phyloP scores from a whole-genome alignment of 768 basidiomycete species.

The Russula griseocarnosa region DNA sequence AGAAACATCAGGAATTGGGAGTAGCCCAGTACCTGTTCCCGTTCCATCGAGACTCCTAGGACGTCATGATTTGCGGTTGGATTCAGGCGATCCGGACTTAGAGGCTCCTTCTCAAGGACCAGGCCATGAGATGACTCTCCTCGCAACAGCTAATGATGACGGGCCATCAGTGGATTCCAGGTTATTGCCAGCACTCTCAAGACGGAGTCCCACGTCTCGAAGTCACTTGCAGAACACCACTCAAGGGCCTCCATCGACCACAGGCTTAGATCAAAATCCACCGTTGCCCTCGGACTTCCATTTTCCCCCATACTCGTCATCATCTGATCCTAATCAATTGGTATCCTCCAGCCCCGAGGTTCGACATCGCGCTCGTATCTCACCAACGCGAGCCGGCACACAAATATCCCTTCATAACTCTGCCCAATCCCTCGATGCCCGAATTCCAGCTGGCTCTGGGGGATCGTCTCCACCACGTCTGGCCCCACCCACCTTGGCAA shows the following conservation, averaged over 20 bases:
- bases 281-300: conserved; percentile 34
- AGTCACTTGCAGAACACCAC: conserved; percentile 22
- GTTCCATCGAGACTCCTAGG: background rate
- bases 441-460: conserved; percentile 32
- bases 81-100: conserved; percentile 1
- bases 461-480: conserved; percentile 32
- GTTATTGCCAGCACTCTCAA: conserved; percentile 5
- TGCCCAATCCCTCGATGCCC: conserved; percentile 52
- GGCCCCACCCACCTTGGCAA: conserved; percentile 34
- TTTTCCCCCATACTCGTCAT: conserved; percentile 35
- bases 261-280: conserved; percentile 12
- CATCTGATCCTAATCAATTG: conserved; percentile 14
- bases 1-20: background rate
- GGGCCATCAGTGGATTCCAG: background rate
- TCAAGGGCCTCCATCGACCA: conserved; percentile 1
- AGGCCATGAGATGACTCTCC: conserved; percentile 7
- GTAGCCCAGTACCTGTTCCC: background rate
- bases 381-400: conserved; percentile 17
- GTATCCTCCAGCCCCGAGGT: background rate
- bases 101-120: conserved; percentile 2
- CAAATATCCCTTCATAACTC: conserved; percentile 40
- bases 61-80: conserved; percentile 16
- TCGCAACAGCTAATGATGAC: conserved; percentile 2
- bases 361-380: conserved; percentile 10
- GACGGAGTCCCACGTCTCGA: conserved; percentile 12